phyloP scores from a whole-genome alignment of 1,284 basidiomycete genomes.

The Xerocomus amazonicus region DNA sequence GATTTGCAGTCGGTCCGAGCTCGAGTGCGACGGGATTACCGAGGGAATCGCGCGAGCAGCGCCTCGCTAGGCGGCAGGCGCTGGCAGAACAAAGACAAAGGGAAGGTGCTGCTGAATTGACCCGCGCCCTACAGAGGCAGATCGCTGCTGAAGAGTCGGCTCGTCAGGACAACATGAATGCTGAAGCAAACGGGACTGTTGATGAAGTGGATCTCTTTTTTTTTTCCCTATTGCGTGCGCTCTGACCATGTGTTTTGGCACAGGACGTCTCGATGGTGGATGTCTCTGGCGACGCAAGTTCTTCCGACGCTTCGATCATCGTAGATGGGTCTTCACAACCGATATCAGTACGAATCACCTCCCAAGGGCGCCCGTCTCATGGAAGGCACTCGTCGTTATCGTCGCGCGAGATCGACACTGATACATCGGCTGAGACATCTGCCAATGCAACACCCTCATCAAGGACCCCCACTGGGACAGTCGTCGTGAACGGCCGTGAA shows the following conservation, averaged over 20 bases:
- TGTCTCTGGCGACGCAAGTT: slow-evolving; percentile 11
- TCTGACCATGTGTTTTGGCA: slow-evolving; percentile 7
- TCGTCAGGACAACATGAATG: slow-evolving; percentile 8
- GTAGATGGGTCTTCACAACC: slow-evolving; percentile 21
- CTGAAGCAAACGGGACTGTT: slow-evolving; percentile 5
- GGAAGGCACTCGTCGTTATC: slow-evolving; percentile 26
- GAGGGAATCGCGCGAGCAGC: slow-evolving; percentile 68
- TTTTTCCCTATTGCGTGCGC: neutral
- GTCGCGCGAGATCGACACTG: slow-evolving; percentile 46
- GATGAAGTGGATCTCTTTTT: slow-evolving; percentile 27
- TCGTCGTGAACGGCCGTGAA: slow-evolving; percentile 55
- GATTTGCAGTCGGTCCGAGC: slow-evolving; percentile 73
- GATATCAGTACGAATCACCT: slow-evolving; percentile 20
- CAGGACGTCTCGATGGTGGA: slow-evolving; percentile 31
- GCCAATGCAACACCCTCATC: slow-evolving; percentile 56
- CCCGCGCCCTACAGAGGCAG: slow-evolving; percentile 54
- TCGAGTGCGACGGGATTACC: slow-evolving; percentile 57
- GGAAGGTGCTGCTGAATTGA: slow-evolving; percentile 51
- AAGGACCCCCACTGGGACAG: slow-evolving; percentile 56
- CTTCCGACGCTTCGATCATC: slow-evolving; percentile 24
- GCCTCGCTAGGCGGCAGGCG: slow-evolving; percentile 55
- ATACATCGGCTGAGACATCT: slow-evolving; percentile 58
- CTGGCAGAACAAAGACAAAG: slow-evolving; percentile 51
- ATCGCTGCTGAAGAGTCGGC: slow-evolving; percentile 30
- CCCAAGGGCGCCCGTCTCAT: slow-evolving; percentile 18